Evolutionary conservation across 371 early-diverging fungal species (phyloP).

Genomic region (Mucor velutinosus): DNA sequence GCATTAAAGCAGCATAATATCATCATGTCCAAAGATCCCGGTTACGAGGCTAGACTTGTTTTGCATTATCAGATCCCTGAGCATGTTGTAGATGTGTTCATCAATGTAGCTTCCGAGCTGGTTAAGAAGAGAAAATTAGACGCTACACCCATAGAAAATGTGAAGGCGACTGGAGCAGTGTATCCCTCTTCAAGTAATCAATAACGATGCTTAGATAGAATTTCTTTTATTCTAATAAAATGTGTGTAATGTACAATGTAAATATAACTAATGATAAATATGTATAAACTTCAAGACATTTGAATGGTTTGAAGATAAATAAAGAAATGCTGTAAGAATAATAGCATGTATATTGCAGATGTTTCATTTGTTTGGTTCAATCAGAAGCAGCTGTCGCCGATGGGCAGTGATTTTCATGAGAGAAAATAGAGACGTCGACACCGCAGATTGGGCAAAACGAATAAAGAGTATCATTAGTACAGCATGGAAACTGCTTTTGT

Average conservation of each 20-base stretch:
- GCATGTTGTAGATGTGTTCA: slow-evolving; percentile 54
- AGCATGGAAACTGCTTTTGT: background rate
- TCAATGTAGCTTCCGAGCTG: slow-evolving; percentile 23
- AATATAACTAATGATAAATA: background rate
- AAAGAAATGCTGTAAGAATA: background rate
- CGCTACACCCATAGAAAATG: background rate
- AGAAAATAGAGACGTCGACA: background rate
- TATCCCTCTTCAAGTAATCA: background rate
- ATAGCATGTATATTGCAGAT: background rate
- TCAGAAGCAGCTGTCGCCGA: background rate
- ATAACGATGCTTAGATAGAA: background rate
- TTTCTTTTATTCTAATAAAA: background rate
- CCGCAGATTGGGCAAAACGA: background rate
- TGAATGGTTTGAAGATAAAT: background rate
- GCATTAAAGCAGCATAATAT: slow-evolving; percentile 53
- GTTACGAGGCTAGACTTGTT: slow-evolving; percentile 60
- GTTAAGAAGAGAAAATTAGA: slow-evolving; percentile 10
- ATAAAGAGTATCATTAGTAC: background rate
- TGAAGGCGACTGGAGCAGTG: background rate
- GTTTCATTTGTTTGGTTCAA: background rate
- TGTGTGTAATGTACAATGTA: background rate
- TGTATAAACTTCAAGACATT: background rate
- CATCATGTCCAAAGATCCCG: slow-evolving; percentile 50
- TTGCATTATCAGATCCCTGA: slow-evolving; percentile 72
- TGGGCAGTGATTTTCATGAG: background rate